Evolutionary conservation across 371 early-diverging fungal genomes (phyloP).

Genomic region (Syncephalis plumigaleata): DNA sequence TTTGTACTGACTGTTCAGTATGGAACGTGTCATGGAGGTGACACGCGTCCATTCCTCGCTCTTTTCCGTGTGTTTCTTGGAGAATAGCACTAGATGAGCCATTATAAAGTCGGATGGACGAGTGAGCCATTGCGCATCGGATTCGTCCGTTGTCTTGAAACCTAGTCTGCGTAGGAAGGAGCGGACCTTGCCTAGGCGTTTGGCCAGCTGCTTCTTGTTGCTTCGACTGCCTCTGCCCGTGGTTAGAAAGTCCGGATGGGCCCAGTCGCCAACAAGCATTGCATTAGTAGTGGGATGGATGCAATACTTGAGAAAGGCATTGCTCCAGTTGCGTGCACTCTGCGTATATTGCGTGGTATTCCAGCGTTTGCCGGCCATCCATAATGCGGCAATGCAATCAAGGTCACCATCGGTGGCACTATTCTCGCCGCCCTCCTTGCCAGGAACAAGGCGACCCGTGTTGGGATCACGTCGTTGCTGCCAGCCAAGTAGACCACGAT

Average conservation of each 20-base stretch:
- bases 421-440: slow-evolving; percentile 35
- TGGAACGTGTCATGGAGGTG: slow-evolving; percentile 24
- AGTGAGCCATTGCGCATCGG: slow-evolving; percentile 17
- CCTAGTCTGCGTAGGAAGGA: no score
- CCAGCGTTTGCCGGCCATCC: neutral
- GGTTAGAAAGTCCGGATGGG: slow-evolving; percentile 7
- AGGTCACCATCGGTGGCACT: slow-evolving; percentile 41
- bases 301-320: slow-evolving; percentile 28
- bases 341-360: slow-evolving; percentile 13
- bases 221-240: neutral
- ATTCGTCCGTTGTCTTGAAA: no score
- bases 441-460: slow-evolving; percentile 30
- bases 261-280: slow-evolving; percentile 44
- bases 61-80: slow-evolving; percentile 30
- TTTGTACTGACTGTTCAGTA: slow-evolving; percentile 18
- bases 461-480: slow-evolving; percentile 28
- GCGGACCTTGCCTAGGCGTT: no score
- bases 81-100: slow-evolving; percentile 31
- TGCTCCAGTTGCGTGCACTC: slow-evolving; percentile 21
- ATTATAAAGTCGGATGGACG: slow-evolving; percentile 41
- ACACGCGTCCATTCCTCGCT: slow-evolving; percentile 29
- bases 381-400: neutral
- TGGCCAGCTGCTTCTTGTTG: neutral
- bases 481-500: slow-evolving; percentile 41
- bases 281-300: slow-evolving; percentile 32